Conservation (phyloP, 2,329 filamentous ascomycete species). For the Exophiala sp. region DNA sequence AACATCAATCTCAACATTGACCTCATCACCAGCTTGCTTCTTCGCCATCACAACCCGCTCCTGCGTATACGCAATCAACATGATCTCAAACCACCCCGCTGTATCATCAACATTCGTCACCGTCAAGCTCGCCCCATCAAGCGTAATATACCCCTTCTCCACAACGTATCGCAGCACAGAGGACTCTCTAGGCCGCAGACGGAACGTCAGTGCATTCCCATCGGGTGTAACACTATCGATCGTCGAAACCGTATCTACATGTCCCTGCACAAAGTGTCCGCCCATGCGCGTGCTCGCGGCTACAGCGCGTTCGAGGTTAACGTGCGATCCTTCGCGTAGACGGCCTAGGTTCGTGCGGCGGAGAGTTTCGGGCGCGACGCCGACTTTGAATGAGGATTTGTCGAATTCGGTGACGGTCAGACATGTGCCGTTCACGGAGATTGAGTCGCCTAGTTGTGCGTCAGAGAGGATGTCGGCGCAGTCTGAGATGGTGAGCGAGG, state of each 20-base stretch:
- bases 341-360: constrained; percentile 90
- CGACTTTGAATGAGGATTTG: constrained; percentile 70
- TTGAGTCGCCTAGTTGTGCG: constrained; percentile 85
- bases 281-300: constrained; percentile 92
- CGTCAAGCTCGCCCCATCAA: constrained; percentile 93
- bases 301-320: constrained; percentile 94
- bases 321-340: constrained; percentile 61
- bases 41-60: constrained; percentile 78
- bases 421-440: constrained; percentile 92
- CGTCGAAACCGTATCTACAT: constrained; percentile 84
- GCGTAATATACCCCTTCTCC: constrained; percentile 91
- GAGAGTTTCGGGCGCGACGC: constrained; percentile 91
- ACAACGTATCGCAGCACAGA: constrained; percentile 81
- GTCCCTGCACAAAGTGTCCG: constrained; percentile 95
- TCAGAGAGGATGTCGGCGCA: constrained; percentile 75
- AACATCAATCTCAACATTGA: constrained; percentile 93
- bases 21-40: constrained; percentile 74
- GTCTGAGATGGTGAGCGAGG: constrained; percentile 80
- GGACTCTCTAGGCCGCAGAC: constrained; percentile 61
- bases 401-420: constrained; percentile 80
- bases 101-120: constrained; percentile 80
- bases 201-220: constrained; percentile 85
- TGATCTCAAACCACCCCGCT: constrained; percentile 84
- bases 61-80: constrained; percentile 96
- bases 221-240: constrained; percentile 72